Base-by-base conservation (phyloP, 352 stramenopile genomes). In the Globisporangium recalcitrans region DNA sequence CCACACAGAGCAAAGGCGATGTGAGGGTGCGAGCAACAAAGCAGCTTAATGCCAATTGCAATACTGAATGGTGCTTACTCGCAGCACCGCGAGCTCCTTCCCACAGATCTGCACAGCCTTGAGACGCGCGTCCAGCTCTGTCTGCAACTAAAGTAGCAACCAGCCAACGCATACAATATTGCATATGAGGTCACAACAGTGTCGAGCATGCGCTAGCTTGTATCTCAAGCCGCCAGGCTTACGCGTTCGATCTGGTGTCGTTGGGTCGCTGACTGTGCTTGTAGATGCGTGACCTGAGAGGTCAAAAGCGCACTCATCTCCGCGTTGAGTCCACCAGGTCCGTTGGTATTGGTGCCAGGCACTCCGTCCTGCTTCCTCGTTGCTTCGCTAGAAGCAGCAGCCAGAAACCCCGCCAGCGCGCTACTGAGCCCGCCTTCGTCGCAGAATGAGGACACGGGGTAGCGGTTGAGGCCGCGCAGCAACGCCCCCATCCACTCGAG, bases 371-470 rank as follows among this genome's bases (percentile, higher is more conserved):
- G 49, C 5, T 49, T 55, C 36, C 14, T 56, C 8, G 29, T 8
- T 56, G 29, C 36, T 21, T 44, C 36, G 14, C 36, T 44, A n/a
- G 36, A 44, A 44, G 36, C 47, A 8, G 54, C 40, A 1, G 58
- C 47, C 14, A 84, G 54, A 31, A 87, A 63, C 9, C 57, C 51
- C 4, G 70, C 79, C 11, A 93, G 52, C 4, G 90, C 58, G 46
- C 73, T 67, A 19, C 72, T 83, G 22, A 93, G 70, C 4, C 85
- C 85, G 38, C 78, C 82, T 52, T 81, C 77, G 68, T 93, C 85
- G 51, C 75, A 90, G 27, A 93, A 80, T 0, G 77, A 88, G 21
- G 85, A 80, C 19, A 93, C 72, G 4, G 82, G 85, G 52, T 91
- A 75, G 8, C 85, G 80, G 27, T 88, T 90, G 14, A 93, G 69